These are phyloP conservation scores for Schoenoplectus tabernaemontani DNA, from an alignment of 202 grass and related monocot genomes.

Conservation along the genomic window DNA sequence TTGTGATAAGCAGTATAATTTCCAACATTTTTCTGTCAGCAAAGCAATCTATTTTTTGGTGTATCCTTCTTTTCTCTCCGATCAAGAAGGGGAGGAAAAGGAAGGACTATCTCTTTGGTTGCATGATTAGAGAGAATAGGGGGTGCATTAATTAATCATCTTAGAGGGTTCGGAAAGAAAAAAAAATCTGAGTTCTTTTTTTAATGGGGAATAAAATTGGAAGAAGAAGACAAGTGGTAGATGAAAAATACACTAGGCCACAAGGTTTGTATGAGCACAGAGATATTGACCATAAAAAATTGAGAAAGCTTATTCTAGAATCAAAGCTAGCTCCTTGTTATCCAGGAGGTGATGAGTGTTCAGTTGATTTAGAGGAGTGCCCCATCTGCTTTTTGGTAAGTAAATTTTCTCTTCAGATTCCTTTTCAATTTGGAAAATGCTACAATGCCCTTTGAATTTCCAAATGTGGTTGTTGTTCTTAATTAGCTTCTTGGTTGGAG, in stretches of 20 bases:
- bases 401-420: constrained; percentile 25
- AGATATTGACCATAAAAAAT: constrained; percentile 97
- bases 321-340: constrained; percentile 97
- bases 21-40: neutral
- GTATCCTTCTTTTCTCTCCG: neutral
- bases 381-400: constrained; percentile 98
- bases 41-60: neutral
- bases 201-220: constrained; percentile 95
- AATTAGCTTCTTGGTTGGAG: constrained; percentile 6
- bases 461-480: neutral
- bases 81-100: neutral
- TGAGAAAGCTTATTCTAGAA: constrained; percentile 96
- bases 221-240: constrained; percentile 59
- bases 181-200: constrained; percentile 9
- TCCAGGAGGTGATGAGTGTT: constrained; percentile 58
- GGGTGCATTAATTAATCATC: neutral
- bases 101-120: neutral
- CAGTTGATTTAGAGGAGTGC: constrained; percentile 76
- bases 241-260: constrained; percentile 79
- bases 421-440: neutral
- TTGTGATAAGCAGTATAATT: constrained; percentile 4
- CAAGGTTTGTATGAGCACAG: constrained; percentile 91
- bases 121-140: constrained; percentile 5
- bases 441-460: neutral
- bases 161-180: neutral